Percentiles rank a stretch among this genome's conserved stretches.
Evolutionary conservation across 2,329 filamentous ascomycete species (phyloP).

Genomic region (Aspergillus jensenii): DNA sequence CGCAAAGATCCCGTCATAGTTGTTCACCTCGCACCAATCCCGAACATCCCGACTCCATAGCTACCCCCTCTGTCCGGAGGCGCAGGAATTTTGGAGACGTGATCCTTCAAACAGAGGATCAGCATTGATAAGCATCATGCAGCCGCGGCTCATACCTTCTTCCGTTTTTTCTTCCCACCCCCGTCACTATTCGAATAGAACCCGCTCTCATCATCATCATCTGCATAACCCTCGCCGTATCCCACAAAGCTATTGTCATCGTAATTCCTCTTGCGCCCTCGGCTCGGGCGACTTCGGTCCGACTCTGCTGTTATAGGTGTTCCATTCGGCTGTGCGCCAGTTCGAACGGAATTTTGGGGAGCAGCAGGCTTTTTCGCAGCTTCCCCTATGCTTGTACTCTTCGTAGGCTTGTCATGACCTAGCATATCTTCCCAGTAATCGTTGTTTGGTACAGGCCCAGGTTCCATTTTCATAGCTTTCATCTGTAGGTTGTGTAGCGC

Average conservation of each 20-base stretch:
- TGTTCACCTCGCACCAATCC: slow-evolving; percentile 44
- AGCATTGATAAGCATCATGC: slow-evolving; percentile 8
- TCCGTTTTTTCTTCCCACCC: slow-evolving; percentile 48
- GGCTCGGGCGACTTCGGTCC: slow-evolving; percentile 42
- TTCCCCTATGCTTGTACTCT: slow-evolving; percentile 31
- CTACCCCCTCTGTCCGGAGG: slow-evolving; percentile 42
- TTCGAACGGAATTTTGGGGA: slow-evolving; percentile 25
- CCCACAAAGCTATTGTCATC: slow-evolving; percentile 53
- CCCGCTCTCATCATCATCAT: slow-evolving; percentile 47
- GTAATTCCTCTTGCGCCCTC: slow-evolving; percentile 51
- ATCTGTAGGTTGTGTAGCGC: slow-evolving; percentile 42
- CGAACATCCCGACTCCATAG: slow-evolving; percentile 47
- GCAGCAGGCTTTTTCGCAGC: slow-evolving; percentile 30
- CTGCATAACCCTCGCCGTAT: slow-evolving; percentile 51
- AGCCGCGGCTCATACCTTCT: slow-evolving; percentile 41
- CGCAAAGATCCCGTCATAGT: slow-evolving; percentile 13
- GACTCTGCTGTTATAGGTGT: slow-evolving; percentile 30
- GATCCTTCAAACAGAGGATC: slow-evolving; percentile 32
- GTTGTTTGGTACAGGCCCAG: slow-evolving; percentile 46
- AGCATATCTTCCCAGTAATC: slow-evolving; percentile 51
- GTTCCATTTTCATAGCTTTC: slow-evolving; percentile 49
- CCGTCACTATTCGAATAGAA: slow-evolving; percentile 47
- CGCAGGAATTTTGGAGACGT: slow-evolving; percentile 41
- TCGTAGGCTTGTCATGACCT: slow-evolving; percentile 48
- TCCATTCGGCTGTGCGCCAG: slow-evolving; percentile 27